Percentiles rank a stretch among this genome's conserved stretches.
Conservation (phyloP, 331 rosid genomes). For the Quercus lobata region DNA sequence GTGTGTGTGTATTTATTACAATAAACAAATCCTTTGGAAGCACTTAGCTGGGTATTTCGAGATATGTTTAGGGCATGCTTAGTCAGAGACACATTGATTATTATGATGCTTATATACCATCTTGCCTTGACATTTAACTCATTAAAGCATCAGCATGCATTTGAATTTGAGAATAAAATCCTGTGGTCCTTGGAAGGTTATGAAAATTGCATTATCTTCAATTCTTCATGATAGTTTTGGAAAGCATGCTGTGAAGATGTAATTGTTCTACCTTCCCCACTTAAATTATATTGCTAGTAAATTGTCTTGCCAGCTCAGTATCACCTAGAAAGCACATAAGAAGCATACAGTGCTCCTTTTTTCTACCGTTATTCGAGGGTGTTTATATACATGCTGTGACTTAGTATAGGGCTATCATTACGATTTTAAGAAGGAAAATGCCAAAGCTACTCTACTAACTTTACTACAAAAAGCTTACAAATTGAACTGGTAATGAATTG, state of each 20-base stretch:
- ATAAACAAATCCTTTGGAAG: not conserved
- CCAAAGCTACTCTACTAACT: too few relatives aligned
- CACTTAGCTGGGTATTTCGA: not conserved
- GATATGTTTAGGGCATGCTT: not conserved
- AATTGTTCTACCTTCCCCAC: not conserved
- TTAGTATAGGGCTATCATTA: not conserved
- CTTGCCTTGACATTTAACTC: not conserved
- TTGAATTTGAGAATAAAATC: not conserved
- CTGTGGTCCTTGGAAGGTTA: not conserved
- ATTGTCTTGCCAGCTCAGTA: not conserved
- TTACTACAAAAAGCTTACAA: too few relatives aligned
- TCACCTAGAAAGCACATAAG: constrained; percentile 1
- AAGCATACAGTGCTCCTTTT: not conserved
- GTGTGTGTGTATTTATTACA: too few relatives aligned
- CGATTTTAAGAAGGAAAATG: not conserved
- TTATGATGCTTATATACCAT: not conserved
- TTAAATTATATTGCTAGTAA: not conserved
- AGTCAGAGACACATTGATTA: not conserved
- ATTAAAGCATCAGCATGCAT: not conserved
- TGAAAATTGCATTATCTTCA: not conserved
- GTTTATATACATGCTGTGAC: not conserved
- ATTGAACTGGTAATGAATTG: too few relatives aligned
- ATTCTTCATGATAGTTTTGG: not conserved
- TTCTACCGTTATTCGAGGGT: not conserved
- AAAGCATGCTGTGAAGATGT: not conserved